Base-by-base conservation (phyloP, 176 grass and related monocot genomes). In the Carex myosuroides region DNA sequence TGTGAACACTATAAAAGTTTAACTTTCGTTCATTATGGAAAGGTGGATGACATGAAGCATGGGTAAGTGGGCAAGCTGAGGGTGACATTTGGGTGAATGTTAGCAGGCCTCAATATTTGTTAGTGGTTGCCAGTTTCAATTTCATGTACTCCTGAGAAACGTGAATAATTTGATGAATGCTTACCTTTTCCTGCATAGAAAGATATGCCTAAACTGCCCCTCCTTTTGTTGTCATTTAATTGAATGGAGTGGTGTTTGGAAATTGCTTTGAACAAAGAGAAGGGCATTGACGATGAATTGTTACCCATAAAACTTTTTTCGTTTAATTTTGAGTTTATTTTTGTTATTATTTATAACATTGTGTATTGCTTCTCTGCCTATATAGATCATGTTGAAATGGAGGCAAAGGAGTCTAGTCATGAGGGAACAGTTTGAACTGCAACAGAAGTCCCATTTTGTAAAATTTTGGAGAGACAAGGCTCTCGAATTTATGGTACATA, bases 351-450 rank as follows among this genome's bases (percentile, higher is more conserved):
- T 26, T 77, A 21, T 77, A 56, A 77, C 22, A 77, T 32, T 50
- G 11, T 17, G 46, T 75, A 11, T 56, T 57, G 0, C 21, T 5
- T 66, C 3, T 77, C 6, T 77, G 26, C 66, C 22, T 83, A 35
- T 83, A 35, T 55, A 83, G 81, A 56, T 83, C 21, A 50, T 83
- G 44, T 52, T 83, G 81, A 69, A 83, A 83, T 32, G 22, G 81
- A 83, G 81, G 30, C 53, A 67, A 83, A 69, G 13, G 81, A 55
- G 60, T 81, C 79, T 8, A 68, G 1, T 32, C 39, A 81, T 4
- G 35, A 62, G 29, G 79, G 18, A 71, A 46, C 24, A 30, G 81
- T n/a, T 55, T 83, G 81, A 83, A 55, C 60, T 21, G 78, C 12
- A 58, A 37, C 9, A 4, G 1, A 63, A 18, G 8, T 3, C 55